Base-by-base conservation (phyloP, 176 grass and related monocot species). In the Phoenix roebelenii region DNA sequence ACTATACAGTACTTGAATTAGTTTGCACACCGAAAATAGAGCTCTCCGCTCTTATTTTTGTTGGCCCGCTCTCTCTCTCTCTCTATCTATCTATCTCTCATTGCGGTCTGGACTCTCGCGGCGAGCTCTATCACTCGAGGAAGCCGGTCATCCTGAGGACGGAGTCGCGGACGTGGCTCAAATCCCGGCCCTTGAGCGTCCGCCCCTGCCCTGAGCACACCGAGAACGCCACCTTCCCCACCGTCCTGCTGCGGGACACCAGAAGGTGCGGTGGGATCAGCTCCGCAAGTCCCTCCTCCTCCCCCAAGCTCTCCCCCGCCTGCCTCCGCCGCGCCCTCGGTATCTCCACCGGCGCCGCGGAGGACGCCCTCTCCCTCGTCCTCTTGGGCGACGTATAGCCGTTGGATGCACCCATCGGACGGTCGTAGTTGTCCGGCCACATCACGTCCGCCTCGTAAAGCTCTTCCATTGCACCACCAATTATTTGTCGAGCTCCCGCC, bases 71-170 rank as follows among this genome's bases (percentile, higher is more conserved):
- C 5, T 28, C 3, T 4, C 28, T 30, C 4, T 3, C 28, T 30
- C 28, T 30, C 28, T 5, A 5, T 28, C 26, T 28, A 3, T 28
- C 26, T 9, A 9, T 44, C 35, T 12, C 35, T 44, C 35, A 12
- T 12, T 44, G 10, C 35, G 35, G 35, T 44, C 35, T 44, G 35
- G 35, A 44, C 1, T 9, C 7, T 12, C 35, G 35, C 9, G 10
- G 35, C 35, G 35, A 1, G 10, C 35, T 9, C 10, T 44, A 95
- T 61, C 79, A 82, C 80, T 95, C 85, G 50, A 86, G 81, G 76
- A 83, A 95, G 1, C 90, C 82, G 65, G 85, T 95, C 82, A 95
- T 86, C 4, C 79, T 74, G 57, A 85, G 72, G 60, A 95, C 85
- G 55, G 73, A 74, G 69, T 81, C 32, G 50, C 90, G 73, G 49